phyloP scores from a whole-genome alignment of 306 rosid genomes.

The Glycyrrhiza uralensis region DNA sequence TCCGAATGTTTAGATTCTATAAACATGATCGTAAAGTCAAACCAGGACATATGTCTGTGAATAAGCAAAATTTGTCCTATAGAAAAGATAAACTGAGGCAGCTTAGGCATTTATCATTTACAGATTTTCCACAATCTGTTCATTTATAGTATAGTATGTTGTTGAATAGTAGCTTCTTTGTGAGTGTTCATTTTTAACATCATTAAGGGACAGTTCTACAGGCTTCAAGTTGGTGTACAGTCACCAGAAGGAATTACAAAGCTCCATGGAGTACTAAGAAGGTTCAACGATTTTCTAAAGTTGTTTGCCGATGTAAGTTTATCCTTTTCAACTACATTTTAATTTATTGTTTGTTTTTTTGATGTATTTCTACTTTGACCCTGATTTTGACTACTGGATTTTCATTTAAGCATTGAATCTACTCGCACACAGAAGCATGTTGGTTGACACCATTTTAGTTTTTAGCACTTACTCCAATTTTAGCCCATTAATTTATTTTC shows the following conservation, averaged over 20 bases:
- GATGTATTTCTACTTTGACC: background rate
- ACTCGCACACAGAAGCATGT: background rate
- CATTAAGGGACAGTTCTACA: conserved; percentile 91
- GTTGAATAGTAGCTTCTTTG: conserved; percentile 18
- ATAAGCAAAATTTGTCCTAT: background rate
- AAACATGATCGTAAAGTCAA: conserved; percentile 1
- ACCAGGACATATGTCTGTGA: background rate
- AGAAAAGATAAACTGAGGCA: conserved; percentile 3
- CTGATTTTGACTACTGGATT: background rate
- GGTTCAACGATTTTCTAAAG: conserved; percentile 95
- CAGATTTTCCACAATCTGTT: background rate
- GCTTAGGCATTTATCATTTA: background rate
- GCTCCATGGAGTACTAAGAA: conserved; percentile 62
- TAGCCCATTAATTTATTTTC: conserved; percentile 1
- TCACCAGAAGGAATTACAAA: conserved; percentile 82
- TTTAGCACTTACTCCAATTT: background rate
- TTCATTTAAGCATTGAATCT: background rate
- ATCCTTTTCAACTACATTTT: conserved; percentile 8
- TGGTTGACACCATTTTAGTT: background rate
- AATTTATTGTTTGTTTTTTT: background rate
- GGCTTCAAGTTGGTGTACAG: conserved; percentile 95
- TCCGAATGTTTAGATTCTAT: background rate
- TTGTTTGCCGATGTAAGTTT: conserved; percentile 76
- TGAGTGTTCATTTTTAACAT: conserved; percentile 51
- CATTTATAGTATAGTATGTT: background rate